Conservation (phyloP, 1,284 basidiomycete genomes). For the Rhodotorula sp. region DNA sequence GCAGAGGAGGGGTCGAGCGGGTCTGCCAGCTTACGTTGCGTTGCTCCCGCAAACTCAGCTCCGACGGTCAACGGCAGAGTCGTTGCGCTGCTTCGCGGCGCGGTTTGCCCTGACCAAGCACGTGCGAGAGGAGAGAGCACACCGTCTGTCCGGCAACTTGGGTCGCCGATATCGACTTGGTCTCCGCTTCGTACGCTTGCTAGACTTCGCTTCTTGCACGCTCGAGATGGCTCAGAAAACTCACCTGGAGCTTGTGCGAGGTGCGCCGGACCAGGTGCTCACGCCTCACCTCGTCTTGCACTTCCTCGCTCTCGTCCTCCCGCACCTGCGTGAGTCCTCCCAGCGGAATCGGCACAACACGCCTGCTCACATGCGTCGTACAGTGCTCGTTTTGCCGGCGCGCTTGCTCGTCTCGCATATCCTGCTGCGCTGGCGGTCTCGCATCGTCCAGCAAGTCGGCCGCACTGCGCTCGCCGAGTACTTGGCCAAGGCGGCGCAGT, state of each 20-base stretch:
- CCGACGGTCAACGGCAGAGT: too few relatives aligned
- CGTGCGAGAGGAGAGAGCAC: too few relatives aligned
- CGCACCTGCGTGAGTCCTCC: background rate
- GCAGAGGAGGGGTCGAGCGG: too few relatives aligned
- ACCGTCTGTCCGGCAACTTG: too few relatives aligned
- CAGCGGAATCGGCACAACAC: rapidly evolving
- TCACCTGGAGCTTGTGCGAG: background rate
- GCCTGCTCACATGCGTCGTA: background rate
- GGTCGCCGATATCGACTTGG: too few relatives aligned
- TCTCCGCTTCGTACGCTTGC: too few relatives aligned
- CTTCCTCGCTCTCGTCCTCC: conserved; percentile 6
- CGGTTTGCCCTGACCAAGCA: too few relatives aligned
- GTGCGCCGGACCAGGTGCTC: background rate
- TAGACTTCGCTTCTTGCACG: background rate
- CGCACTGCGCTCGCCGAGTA: conserved; percentile 11
- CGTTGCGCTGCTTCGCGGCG: too few relatives aligned
- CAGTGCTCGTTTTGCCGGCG: conserved; percentile 19
- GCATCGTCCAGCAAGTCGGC: conserved; percentile 12
- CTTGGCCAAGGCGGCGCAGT: conserved; percentile 25
- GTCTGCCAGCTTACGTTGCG: too few relatives aligned
- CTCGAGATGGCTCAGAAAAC: background rate
- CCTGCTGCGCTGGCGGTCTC: conserved; percentile 13
- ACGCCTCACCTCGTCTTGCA: background rate
- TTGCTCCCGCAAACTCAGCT: too few relatives aligned
- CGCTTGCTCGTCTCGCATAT: conserved; percentile 8